Evolutionary conservation across 2,329 filamentous ascomycete species (phyloP).

Genomic region (Shiraia bambusicola): DNA sequence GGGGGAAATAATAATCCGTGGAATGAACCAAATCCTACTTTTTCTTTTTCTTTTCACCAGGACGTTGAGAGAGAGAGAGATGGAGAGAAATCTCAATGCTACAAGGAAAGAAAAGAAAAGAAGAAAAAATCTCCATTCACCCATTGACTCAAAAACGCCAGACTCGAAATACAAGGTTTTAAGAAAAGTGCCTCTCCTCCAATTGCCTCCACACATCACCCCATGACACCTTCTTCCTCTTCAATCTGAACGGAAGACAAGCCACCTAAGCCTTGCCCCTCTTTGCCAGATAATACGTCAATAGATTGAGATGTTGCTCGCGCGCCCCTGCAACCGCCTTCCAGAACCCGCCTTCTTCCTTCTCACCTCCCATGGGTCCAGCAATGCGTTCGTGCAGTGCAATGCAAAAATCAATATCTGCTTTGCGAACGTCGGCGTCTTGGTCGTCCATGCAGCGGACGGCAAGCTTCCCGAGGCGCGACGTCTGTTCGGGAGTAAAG

Average conservation of each 20-base stretch:
- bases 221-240: slow-evolving; percentile 1
- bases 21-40: too few relatives aligned
- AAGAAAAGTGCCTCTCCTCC: not conserved
- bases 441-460: slow-evolving; percentile 42
- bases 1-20: too few relatives aligned
- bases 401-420: slow-evolving; percentile 77
- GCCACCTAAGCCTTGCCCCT: slow-evolving; percentile 28
- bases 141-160: too few relatives aligned
- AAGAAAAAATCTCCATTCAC: too few relatives aligned
- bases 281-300: slow-evolving; percentile 76
- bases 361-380: slow-evolving; percentile 27
- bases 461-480: slow-evolving; percentile 43
- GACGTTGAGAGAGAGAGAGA: too few relatives aligned
- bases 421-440: slow-evolving; percentile 57
- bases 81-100: too few relatives aligned
- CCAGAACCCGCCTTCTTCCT: slow-evolving; percentile 61
- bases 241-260: slow-evolving; percentile 7
- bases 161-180: too few relatives aligned
- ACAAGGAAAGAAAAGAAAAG: too few relatives aligned
- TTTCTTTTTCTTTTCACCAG: too few relatives aligned
- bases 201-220: not conserved
- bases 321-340: slow-evolving; percentile 62
- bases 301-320: slow-evolving; percentile 73
- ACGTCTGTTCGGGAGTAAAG: slow-evolving; percentile 38
- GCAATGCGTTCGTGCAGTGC: slow-evolving; percentile 59